Percentiles rank a stretch among this genome's conserved stretches.
These are phyloP conservation scores for Calonectria honghensis DNA, from an alignment of 2,329 filamentous ascomycete species.

Conservation along the genomic window DNA sequence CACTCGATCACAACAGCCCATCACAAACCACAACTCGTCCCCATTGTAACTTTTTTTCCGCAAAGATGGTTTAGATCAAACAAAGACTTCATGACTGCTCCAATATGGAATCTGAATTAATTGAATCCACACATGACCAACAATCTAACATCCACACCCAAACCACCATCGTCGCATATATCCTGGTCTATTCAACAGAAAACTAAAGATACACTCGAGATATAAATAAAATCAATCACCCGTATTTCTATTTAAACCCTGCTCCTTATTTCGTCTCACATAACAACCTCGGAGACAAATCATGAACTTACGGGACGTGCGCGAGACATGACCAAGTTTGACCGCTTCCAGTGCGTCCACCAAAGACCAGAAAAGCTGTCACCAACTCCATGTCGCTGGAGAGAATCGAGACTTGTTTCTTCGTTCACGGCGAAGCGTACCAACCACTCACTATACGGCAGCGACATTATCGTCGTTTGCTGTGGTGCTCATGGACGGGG, in stretches of 20 bases:
- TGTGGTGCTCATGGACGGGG: background rate
- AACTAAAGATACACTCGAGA: background rate
- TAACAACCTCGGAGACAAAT: background rate
- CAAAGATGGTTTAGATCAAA: background rate
- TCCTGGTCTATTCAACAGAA: background rate
- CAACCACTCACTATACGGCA: slow-evolving; percentile 58
- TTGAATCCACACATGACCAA: background rate
- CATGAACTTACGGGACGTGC: background rate
- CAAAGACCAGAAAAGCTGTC: background rate
- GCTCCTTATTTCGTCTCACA: background rate
- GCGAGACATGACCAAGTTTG: background rate
- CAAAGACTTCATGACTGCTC: background rate
- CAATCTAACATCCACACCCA: background rate
- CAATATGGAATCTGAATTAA: background rate
- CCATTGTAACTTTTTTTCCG: background rate
- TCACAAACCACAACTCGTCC: background rate
- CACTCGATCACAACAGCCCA: background rate
- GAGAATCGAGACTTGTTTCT: slow-evolving; percentile 57
- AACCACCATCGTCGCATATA: background rate
- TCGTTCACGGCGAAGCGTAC: slow-evolving; percentile 58
- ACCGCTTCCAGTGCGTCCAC: background rate
- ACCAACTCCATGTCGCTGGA: background rate
- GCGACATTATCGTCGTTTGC: slow-evolving; percentile 42
- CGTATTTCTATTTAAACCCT: background rate
- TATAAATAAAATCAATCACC: background rate